These are phyloP conservation scores for Mycena indigotica DNA, from an alignment of 768 basidiomycete species.

Conservation along the genomic window DNA sequence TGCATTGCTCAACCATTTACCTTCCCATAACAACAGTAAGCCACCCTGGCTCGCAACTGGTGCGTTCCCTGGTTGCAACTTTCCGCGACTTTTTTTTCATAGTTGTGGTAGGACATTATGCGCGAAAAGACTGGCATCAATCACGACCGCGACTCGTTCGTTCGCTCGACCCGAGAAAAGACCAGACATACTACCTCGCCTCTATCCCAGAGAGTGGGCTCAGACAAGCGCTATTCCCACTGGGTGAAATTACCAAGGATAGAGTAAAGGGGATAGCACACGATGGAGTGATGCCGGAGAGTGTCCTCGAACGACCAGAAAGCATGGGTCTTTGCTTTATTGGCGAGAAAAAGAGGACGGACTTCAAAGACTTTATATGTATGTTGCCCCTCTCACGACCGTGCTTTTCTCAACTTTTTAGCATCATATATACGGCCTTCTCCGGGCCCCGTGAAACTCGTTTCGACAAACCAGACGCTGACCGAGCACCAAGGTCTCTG, in stretches of 20 bases:
- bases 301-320: slow-evolving; percentile 66
- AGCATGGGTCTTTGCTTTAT: slow-evolving; percentile 85
- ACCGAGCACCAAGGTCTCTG: slow-evolving; percentile 77
- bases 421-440: slow-evolving; percentile 75
- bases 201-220: slow-evolving; percentile 70
- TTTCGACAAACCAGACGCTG: slow-evolving; percentile 53
- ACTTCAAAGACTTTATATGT: slow-evolving; percentile 38
- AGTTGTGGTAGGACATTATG: slow-evolving; percentile 74
- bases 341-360: neutral
- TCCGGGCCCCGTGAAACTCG: slow-evolving; percentile 69
- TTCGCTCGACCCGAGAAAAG: slow-evolving; percentile 65
- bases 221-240: slow-evolving; percentile 71
- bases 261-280: slow-evolving; percentile 73
- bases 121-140: slow-evolving; percentile 60
- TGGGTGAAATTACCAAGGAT: slow-evolving; percentile 64
- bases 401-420: slow-evolving; percentile 32
- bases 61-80: slow-evolving; percentile 28
- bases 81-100: neutral
- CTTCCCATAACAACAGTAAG: slow-evolving; percentile 28
- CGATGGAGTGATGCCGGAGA: slow-evolving; percentile 61
- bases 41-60: slow-evolving; percentile 81
- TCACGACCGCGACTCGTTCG: slow-evolving; percentile 57
- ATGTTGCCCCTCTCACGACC: slow-evolving; percentile 41
- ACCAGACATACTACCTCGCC: slow-evolving; percentile 91
- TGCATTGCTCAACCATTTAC: slow-evolving; percentile 70